Percentiles rank a stretch among this genome's conserved stretches.
These are phyloP conservation scores for Albatrellus sp. DNA, from an alignment of 1,284 basidiomycete genomes.

Conservation along the genomic window DNA sequence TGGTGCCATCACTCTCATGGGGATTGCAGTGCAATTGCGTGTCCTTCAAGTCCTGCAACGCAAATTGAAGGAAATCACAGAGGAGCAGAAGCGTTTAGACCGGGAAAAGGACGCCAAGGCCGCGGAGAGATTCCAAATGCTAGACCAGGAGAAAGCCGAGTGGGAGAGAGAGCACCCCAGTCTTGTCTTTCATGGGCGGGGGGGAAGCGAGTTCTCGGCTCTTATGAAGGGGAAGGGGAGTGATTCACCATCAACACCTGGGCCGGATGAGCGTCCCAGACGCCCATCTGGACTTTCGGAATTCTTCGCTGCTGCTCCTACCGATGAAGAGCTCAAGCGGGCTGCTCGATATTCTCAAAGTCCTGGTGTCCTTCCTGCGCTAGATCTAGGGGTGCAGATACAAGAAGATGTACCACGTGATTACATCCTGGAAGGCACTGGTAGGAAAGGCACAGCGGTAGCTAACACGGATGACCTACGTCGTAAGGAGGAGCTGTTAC, in stretches of 20 bases:
- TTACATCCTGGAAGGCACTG: conserved; percentile 36
- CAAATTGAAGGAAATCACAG: conserved; percentile 68
- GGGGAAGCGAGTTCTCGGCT: conserved; percentile 45
- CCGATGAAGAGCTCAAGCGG: conserved; percentile 38
- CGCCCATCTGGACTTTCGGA: conserved; percentile 59
- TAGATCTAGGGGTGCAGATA: conserved; percentile 64
- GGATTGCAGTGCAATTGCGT: conserved; percentile 82
- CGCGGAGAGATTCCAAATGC: conserved; percentile 55
- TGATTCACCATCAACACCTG: conserved; percentile 26
- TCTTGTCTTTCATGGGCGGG: conserved; percentile 43
- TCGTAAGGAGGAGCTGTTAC: conserved; percentile 55
- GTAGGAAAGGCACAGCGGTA: conserved; percentile 26
- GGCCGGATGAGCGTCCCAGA: conserved; percentile 41
- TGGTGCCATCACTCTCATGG: conserved; percentile 72
- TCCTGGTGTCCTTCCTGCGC: conserved; percentile 49
- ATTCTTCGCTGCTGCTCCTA: conserved; percentile 46
- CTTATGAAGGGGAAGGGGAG: conserved; percentile 21
- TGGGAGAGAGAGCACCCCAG: conserved; percentile 83
- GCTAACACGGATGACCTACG: conserved; percentile 39
- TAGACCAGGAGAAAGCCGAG: conserved; percentile 62
- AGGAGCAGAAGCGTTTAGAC: conserved; percentile 64
- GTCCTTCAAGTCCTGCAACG: conserved; percentile 69
- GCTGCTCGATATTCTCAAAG: conserved; percentile 35
- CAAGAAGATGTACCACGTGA: conserved; percentile 58
- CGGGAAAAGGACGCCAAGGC: conserved; percentile 68